Evolutionary conservation across 306 rosid genomes (phyloP), one percentile per base, ranked within the genome.

Genomic region (Cucumis hystrix): DNA sequence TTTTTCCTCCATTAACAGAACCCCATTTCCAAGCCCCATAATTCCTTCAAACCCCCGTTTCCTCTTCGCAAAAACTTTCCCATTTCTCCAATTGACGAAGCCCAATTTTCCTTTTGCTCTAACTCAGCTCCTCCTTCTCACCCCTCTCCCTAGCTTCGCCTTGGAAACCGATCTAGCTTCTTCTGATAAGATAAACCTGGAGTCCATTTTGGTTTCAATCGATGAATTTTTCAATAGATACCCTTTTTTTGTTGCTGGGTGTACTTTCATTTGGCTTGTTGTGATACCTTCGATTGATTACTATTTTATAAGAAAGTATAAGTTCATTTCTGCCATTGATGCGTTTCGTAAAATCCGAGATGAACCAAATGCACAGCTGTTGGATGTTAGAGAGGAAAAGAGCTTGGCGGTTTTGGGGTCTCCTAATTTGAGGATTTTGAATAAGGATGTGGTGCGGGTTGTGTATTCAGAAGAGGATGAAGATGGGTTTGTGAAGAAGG

Each of bases 191-290:
- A 89, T 95, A 61, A 88, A 81, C 84, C 21, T 92, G 83, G 99
- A 95, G 80, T 28, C 92, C 0, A 37, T 92, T 66, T 49, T 95
- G 43, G 72, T 85, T 58, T 84, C 97, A 25, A 81, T 95, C 57
- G 99, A 95, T 60, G 87, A 83, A 0, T 95, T 95, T 40, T 83
- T 90, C 66, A 90, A 80, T 13, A 82, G 87, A 64, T 83, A 95
- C 84, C 98, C 98, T 0, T 95, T 90, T 79, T 95, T 95, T 15
- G 97, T 95, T 66, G 93, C 93, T 23, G 89, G 89, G 16, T 91
- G 95, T 74, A 78, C 92, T 14, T 95, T 95, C 77, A 83, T 92
- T 65, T 92, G 95, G 90, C 83, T 95, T 7, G 89, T 95, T 77
- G 99, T 41, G 33, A 78, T 95, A 15, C 99, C 99, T 69, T 54